Evolutionary conservation across 352 stramenopile genomes (phyloP).

Genomic region (Globisporangium orthogonon): DNA sequence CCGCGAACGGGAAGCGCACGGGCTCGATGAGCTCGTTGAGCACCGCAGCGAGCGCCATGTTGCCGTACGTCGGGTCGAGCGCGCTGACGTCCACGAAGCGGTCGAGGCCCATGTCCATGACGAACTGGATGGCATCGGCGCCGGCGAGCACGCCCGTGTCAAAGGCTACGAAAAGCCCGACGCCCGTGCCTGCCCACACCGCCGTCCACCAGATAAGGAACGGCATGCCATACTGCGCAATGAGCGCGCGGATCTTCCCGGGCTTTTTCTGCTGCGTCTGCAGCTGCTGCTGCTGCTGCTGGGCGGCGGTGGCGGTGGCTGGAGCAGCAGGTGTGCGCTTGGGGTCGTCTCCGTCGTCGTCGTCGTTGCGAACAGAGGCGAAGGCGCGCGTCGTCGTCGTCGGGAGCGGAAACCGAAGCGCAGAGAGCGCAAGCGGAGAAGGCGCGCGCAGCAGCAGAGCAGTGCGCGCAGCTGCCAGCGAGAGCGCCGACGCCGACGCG

Average conservation of each 20-base stretch:
- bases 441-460: too few species aligned
- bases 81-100: slow-evolving; percentile 60
- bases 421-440: too few species aligned
- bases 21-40: slow-evolving; percentile 84
- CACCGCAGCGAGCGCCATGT: slow-evolving; percentile 79
- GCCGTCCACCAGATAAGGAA: slow-evolving; percentile 82
- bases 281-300: neutral
- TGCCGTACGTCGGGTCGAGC: slow-evolving; percentile 82
- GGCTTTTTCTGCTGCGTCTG: slow-evolving; percentile 42
- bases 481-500: too few species aligned
- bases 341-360: neutral
- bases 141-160: slow-evolving; percentile 63
- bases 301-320: too few species aligned
- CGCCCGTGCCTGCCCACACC: slow-evolving; percentile 65
- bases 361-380: neutral
- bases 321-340: neutral
- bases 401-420: neutral
- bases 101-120: slow-evolving; percentile 81
- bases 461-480: too few species aligned
- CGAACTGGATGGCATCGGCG: slow-evolving; percentile 72
- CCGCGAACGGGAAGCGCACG: slow-evolving; percentile 74
- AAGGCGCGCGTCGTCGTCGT: neutral
- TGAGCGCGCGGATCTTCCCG: slow-evolving; percentile 66
- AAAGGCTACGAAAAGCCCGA: slow-evolving; percentile 72
- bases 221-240: slow-evolving; percentile 81